These are phyloP conservation scores for Penicilliopsis zonata DNA, from an alignment of 495 filamentous ascomycete genomes.

Conservation along the genomic window DNA sequence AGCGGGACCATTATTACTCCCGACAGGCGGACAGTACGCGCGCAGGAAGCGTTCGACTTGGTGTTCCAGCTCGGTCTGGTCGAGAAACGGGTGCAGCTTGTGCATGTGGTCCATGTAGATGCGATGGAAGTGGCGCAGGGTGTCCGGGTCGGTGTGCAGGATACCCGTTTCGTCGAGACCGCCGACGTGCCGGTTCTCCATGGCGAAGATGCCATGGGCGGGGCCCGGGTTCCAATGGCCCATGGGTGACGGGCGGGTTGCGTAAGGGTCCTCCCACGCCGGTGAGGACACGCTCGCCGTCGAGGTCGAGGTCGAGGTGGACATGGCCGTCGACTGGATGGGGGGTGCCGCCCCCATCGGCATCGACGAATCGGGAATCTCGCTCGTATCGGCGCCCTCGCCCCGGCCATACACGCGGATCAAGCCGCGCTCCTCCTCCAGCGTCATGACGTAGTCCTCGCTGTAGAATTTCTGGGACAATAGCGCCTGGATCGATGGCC, in stretches of 20 bases:
- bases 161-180: constrained; percentile 35
- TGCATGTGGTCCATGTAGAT: constrained; percentile 75
- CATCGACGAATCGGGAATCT: no score
- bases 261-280: constrained; percentile 10
- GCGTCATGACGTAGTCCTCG: constrained; percentile 57
- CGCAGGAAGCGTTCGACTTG: constrained; percentile 42
- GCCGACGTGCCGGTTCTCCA: not conserved
- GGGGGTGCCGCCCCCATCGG: no score
- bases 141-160: constrained; percentile 50
- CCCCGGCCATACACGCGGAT: constrained; percentile 70
- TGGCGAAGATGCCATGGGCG: no score
- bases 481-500: constrained; percentile 50
- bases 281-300: constrained; percentile 13
- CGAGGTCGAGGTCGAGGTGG: constrained; percentile 10
- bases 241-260: constrained; percentile 13
- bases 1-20: constrained; percentile 7
- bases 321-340: constrained; percentile 13
- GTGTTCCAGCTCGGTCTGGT: constrained; percentile 32
- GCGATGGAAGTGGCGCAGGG: constrained; percentile 48
- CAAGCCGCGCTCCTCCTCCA: constrained; percentile 65
- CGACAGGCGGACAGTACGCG: constrained; percentile 18
- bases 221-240: constrained; percentile 27
- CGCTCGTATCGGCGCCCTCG: constrained; percentile 47
- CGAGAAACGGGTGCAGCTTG: constrained; percentile 81
- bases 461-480: constrained; percentile 27